These are phyloP conservation scores for Penicillium sclerotigenum DNA, from an alignment of 2,329 filamentous ascomycete genomes.

Conservation along the genomic window DNA sequence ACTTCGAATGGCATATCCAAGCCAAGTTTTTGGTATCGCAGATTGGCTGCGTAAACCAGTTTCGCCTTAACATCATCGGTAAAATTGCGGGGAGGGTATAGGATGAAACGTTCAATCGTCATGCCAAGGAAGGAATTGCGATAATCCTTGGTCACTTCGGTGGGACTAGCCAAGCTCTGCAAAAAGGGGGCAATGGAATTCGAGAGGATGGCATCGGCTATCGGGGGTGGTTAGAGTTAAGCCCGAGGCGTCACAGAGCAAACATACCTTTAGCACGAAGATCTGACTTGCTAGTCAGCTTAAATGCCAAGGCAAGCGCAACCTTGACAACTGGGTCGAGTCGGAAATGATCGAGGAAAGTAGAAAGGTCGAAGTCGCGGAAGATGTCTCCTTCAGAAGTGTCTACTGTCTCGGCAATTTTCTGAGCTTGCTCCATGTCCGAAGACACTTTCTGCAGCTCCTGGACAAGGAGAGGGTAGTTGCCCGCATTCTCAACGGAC, in stretches of 20 bases:
- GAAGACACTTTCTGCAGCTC: slow-evolving; percentile 84
- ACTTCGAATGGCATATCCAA: slow-evolving; percentile 44
- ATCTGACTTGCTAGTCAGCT: slow-evolving; percentile 73
- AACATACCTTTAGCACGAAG: slow-evolving; percentile 80
- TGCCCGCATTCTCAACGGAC: slow-evolving; percentile 70
- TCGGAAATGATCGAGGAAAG: slow-evolving; percentile 94
- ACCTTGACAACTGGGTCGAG: slow-evolving; percentile 85
- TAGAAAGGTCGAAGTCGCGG: slow-evolving; percentile 91
- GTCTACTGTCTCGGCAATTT: slow-evolving; percentile 92
- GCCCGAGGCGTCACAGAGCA: neutral
- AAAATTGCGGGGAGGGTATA: slow-evolving; percentile 83
- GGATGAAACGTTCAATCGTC: slow-evolving; percentile 80
- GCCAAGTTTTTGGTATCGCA: slow-evolving; percentile 64
- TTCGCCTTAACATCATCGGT: slow-evolving; percentile 70
- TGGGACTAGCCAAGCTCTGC: slow-evolving; percentile 67
- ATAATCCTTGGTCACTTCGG: slow-evolving; percentile 63
- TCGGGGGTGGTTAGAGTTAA: neutral
- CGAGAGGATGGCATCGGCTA: slow-evolving; percentile 86
- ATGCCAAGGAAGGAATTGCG: slow-evolving; percentile 68
- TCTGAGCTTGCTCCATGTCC: slow-evolving; percentile 77
- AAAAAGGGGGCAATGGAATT: slow-evolving; percentile 76
- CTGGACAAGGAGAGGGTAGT: slow-evolving; percentile 74
- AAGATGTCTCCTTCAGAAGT: slow-evolving; percentile 88
- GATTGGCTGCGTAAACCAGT: slow-evolving; percentile 59
- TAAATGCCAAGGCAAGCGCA: slow-evolving; percentile 83